phyloP scores from a whole-genome alignment of 345 rosid genomes.

The Pugionium dolabratum region DNA sequence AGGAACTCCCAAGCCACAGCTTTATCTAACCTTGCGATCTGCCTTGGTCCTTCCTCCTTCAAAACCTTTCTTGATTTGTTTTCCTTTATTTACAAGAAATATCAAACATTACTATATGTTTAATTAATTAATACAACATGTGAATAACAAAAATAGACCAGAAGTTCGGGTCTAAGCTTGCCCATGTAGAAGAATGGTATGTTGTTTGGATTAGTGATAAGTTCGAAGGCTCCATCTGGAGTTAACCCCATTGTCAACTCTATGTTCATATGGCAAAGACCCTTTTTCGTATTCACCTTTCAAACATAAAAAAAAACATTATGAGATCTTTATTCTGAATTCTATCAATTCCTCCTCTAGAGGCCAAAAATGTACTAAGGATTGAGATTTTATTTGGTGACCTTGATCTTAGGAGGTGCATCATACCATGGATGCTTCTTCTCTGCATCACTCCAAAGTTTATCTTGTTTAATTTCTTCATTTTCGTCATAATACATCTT shows the following conservation, averaged over 20 bases:
- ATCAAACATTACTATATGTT: neutral
- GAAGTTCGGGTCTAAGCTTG: neutral
- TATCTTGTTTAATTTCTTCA: constrained; percentile 47
- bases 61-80: constrained; percentile 19
- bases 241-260: constrained; percentile 2
- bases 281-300: neutral
- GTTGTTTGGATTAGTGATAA: constrained; percentile 6
- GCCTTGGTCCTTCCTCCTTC: constrained; percentile 21
- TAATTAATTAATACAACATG: neutral
- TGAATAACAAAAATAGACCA: constrained; percentile 1
- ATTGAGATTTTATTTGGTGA: constrained; percentile 15
- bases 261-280: constrained; percentile 17
- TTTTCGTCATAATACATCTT: constrained; percentile 1
- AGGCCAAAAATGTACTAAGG: neutral
- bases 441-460: constrained; percentile 54
- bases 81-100: constrained; percentile 23
- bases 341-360: neutral
- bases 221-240: constrained; percentile 5
- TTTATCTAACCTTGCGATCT: neutral
- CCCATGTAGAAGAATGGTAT: neutral
- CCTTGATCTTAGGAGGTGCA: constrained; percentile 60
- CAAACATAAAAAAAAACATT: too few relatives aligned
- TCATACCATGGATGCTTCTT: constrained; percentile 59
- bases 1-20: neutral
- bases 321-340: neutral